Base-by-base conservation (phyloP, 2,329 filamentous ascomycete genomes). In the Rhexocercosporidium sp. region DNA sequence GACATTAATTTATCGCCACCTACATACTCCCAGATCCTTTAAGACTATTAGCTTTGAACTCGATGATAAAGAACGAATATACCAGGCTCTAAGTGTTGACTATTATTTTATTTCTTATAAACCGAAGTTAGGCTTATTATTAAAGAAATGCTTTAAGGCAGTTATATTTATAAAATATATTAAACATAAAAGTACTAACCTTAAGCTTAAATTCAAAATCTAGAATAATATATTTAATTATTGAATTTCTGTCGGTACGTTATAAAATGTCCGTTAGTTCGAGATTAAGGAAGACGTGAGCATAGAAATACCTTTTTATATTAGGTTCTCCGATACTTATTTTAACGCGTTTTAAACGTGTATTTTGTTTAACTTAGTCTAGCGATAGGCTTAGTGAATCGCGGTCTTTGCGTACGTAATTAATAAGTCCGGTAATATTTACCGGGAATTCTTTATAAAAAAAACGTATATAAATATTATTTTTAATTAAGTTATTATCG, bases 1-100 rank as follows among this genome's bases (percentile, higher is more conserved):
- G 72, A 65, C 77, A 79, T 70, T 80, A 75, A 65, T 81, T 81
- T 3, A 76, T 78, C 11, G 77, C 77, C 3, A 76, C 77, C 76
- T 74, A 79, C 57, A 80, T 18, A 61, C 65, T 76, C 1, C 75
- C 77, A 46, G 46, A 49, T 34, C 68, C 70, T 41, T 14, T n/a
- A 39, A 71, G 71, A 14, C 75, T 73, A 16, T 78, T 75, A 18
- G 74, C 76, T 44, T 75, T 76, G 68, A 77, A 75, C 66, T 78
- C 75, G 59, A 79, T 67, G 39, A 68, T 64, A 59, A 78, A 72
- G 68, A 78, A 78, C 0, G 76, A 76, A 65, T 67, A 75, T 3
- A 69, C 12, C 49, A 73, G 34, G n/a, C 37, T 54, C 25, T 69
- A 34, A 46, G 18, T 71, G 44, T 72, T 75, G 12, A 68, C 71